Base-by-base conservation (phyloP, 768 basidiomycete genomes). In the Mycena vulgaris region DNA sequence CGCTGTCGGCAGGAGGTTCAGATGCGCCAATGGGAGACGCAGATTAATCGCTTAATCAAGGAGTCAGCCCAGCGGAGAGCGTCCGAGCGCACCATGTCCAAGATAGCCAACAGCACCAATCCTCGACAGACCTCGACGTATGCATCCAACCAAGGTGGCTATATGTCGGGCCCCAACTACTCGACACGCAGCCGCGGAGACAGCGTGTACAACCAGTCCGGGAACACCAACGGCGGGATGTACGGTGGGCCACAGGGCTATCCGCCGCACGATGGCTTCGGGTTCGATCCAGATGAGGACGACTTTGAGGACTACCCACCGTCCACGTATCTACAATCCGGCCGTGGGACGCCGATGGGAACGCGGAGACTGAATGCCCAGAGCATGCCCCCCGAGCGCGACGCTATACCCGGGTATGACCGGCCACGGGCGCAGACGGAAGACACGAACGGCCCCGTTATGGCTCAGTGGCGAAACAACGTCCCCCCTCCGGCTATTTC, bases 1-100 rank as follows among this genome's bases (percentile, higher is more conserved):
- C 94, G 95, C 63, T 98, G 97, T 80, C 90, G 94, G 51, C 91
- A 91, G 14, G 95, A 98, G 77, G 98, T 98, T 75, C 95, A 96
- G 75, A 89, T 98, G 79, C 88, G 89, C 52, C 93, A 95, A 76
- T 99, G 98, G 98, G 95, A 98, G 78, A 85, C 89, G 19, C 90
- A 92, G 68, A 93, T 99, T 74, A 96, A 92, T 78, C 92, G 94
- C 49, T 87, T 99, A 37, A 96, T 98, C 77, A 89, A 89, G 74
- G 91, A 91, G 75, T 87, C 91, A 53, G 89, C 90, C n/a, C 87
- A 84, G 68, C 88, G 94, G 57, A 87, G 93, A 71, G 89, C 87
- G 8, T 89, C 89, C 1, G 93, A 94, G 68, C 88, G 92, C 39
- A 86, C 84, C 65, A 79, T 89, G 60, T 85, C 90, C 52, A 87